These are phyloP conservation scores for Chalciporus sp. DNA, from an alignment of 1,284 basidiomycete genomes.

Conservation along the genomic window DNA sequence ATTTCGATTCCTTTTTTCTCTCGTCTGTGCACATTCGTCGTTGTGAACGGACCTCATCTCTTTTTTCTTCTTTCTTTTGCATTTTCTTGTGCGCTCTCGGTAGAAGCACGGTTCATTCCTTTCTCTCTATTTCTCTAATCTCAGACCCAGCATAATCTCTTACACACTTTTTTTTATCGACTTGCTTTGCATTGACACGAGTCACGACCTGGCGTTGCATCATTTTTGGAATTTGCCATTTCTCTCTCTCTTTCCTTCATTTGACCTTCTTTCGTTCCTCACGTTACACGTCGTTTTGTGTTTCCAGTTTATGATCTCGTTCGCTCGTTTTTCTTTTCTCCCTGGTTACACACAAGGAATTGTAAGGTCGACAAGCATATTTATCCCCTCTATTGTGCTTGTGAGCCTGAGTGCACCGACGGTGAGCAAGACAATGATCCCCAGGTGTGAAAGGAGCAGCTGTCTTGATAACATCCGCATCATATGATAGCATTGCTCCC, in stretches of 20 bases:
- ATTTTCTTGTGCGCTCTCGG: background rate
- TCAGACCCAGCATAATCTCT: slow-evolving; percentile 2
- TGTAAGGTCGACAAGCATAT: slow-evolving; percentile 10
- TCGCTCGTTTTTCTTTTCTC: background rate
- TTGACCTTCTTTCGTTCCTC: background rate
- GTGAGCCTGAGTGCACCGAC: no score
- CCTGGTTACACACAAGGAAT: slow-evolving; percentile 8
- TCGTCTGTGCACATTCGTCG: background rate
- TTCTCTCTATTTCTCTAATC: slow-evolving; percentile 8
- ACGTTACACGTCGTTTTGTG: background rate
- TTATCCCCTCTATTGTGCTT: no score
- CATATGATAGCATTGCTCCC: no score
- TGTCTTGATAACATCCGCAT: no score
- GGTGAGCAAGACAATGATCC: no score
- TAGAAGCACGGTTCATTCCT: slow-evolving; percentile 6
- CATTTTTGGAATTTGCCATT: slow-evolving; percentile 11
- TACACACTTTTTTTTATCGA: background rate
- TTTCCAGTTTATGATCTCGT: background rate
- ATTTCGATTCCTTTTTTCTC: background rate
- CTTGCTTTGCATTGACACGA: slow-evolving; percentile 2
- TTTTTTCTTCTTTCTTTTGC: background rate
- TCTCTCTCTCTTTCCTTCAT: background rate
- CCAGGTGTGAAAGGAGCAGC: no score
- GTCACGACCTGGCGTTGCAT: background rate
- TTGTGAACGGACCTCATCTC: background rate